A percentile compares a stretch with the other conserved stretches of the same genome.
These are phyloP conservation scores for Asparagopsis taxiformis DNA, from an alignment of 31 red algal species.

Conservation along the genomic window DNA sequence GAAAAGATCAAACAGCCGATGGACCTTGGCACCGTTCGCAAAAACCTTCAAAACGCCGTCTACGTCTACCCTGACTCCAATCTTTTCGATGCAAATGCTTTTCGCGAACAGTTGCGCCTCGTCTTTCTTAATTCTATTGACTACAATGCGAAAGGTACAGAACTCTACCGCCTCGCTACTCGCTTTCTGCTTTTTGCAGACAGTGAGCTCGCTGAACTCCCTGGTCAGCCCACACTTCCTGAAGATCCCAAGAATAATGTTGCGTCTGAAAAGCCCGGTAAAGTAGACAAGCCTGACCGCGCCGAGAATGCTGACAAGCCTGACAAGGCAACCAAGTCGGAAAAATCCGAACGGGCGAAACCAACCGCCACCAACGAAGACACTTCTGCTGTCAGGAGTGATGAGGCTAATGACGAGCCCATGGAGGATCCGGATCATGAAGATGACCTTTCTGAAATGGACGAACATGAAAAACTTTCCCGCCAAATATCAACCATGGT, in stretches of 20 bases:
- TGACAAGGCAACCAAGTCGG: too few relatives aligned
- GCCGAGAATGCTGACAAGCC: too few relatives aligned
- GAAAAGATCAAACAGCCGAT: constrained; percentile 78
- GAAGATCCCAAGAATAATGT: not conserved
- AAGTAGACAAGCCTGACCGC: not conserved
- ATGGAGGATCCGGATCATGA: constrained; percentile 16
- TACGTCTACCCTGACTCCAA: not conserved
- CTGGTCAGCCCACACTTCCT: not conserved
- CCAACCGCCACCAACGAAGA: too few relatives aligned
- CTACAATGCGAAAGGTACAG: constrained; percentile 38
- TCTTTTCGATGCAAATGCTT: constrained; percentile 39
- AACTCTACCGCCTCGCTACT: constrained; percentile 23
- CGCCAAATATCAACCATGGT: constrained; percentile 21
- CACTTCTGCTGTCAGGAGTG: not conserved
- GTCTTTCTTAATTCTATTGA: constrained; percentile 57
- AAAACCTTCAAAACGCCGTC: constrained; percentile 14
- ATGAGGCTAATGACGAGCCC: constrained; percentile 3
- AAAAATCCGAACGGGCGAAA: too few relatives aligned
- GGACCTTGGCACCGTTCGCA: constrained; percentile 78
- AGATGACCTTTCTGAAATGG: constrained; percentile 5
- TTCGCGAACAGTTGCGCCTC: constrained; percentile 37
- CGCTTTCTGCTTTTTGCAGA: constrained; percentile 39
- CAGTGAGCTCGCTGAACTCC: constrained; percentile 15
- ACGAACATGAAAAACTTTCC: constrained; percentile 2
- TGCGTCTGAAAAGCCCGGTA: not conserved